Conservation (phyloP, 768 basidiomycete genomes). For the Suillus ampliporus region DNA sequence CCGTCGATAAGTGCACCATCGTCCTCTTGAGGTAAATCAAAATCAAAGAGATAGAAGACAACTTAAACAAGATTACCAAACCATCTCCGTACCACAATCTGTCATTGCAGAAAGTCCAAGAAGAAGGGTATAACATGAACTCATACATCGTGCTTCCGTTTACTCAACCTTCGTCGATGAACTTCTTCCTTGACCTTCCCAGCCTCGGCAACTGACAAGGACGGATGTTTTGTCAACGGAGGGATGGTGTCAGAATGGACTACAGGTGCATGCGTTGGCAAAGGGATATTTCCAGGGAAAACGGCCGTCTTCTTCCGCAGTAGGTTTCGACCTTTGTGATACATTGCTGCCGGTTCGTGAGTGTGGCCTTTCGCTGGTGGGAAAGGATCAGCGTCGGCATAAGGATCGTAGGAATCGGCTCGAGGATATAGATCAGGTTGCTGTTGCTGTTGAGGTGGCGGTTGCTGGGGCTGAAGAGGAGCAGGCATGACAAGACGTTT, state of each 20-base stretch:
- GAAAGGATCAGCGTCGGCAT: slow-evolving; percentile 8
- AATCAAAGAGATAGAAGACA: slow-evolving; percentile 26
- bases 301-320: slow-evolving; percentile 31
- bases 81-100: slow-evolving; percentile 25
- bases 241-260: slow-evolving; percentile 18
- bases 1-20: slow-evolving; percentile 13
- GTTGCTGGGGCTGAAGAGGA: slow-evolving; percentile 53
- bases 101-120: slow-evolving; percentile 9
- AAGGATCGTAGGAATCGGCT: slow-evolving; percentile 8
- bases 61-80: slow-evolving; percentile 22
- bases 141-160: slow-evolving; percentile 35
- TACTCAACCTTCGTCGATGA: slow-evolving; percentile 40
- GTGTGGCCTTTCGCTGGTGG: slow-evolving; percentile 8
- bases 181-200: slow-evolving; percentile 29
- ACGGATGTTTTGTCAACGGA: slow-evolving; percentile 13
- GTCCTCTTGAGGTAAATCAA: slow-evolving; percentile 16
- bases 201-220: slow-evolving; percentile 21
- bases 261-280: slow-evolving; percentile 30
- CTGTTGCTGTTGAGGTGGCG: slow-evolving; percentile 18
- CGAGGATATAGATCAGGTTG: slow-evolving; percentile 21
- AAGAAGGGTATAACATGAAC: slow-evolving; percentile 16
- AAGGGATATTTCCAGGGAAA: slow-evolving; percentile 30
- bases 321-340: slow-evolving; percentile 23
- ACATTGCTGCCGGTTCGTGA: slow-evolving; percentile 15
- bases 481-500: slow-evolving; percentile 77